Percentiles rank a stretch among this genome's conserved stretches.
Evolutionary conservation across 805 yeast species (phyloP).

Genomic region (Saccharomycopsis vini): DNA sequence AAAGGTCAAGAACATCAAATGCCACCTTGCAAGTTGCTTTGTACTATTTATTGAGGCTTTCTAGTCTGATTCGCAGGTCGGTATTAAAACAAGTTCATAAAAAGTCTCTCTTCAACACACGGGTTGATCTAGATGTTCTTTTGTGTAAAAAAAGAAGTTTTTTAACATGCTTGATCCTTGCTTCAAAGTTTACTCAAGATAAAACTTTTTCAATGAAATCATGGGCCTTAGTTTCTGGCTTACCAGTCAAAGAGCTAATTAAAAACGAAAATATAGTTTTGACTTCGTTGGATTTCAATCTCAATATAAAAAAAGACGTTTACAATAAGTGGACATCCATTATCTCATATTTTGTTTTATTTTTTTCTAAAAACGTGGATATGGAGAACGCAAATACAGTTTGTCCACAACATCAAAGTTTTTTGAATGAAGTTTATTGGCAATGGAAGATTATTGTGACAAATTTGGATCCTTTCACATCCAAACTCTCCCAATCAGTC

Average conservation of each 20-base stretch:
- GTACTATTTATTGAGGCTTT: constrained; percentile 38
- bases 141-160: constrained; percentile 58
- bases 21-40: constrained; percentile 59
- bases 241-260: constrained; percentile 41
- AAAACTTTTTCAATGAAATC: constrained; percentile 56
- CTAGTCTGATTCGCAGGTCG: constrained; percentile 23
- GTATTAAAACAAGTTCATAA: constrained; percentile 1
- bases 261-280: constrained; percentile 46
- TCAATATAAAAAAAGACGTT: constrained; percentile 41
- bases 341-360: constrained; percentile 22
- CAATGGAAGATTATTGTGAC: constrained; percentile 10
- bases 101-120: not conserved
- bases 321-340: constrained; percentile 35
- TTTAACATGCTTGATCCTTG: constrained; percentile 57
- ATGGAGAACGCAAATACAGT: not conserved
- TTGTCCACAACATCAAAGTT: not conserved
- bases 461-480: constrained; percentile 9
- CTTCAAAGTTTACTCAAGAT: constrained; percentile 69
- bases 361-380: constrained; percentile 2
- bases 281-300: constrained; percentile 43
- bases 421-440: not conserved
- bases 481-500: constrained; percentile 4
- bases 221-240: constrained; percentile 72
- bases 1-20: constrained; percentile 49
- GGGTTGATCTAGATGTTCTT: constrained; percentile 6